phyloP scores from a whole-genome alignment of 2,329 filamentous ascomycete genomes.

The Stemphylium lycopersici region DNA sequence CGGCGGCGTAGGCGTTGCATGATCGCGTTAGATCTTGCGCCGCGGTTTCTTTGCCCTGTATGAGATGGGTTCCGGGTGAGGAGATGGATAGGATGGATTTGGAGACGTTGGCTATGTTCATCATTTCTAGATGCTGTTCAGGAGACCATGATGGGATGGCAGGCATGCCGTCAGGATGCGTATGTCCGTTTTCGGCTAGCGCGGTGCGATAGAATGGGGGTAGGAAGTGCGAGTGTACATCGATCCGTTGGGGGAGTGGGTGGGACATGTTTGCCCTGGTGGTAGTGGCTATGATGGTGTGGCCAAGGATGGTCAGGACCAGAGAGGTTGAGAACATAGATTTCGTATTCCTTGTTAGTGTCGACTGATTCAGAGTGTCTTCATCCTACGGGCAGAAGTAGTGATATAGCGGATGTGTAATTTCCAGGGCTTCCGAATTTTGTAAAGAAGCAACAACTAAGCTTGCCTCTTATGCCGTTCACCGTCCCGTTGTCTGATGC shows the following conservation, averaged over 20 bases:
- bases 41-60: constrained; percentile 46
- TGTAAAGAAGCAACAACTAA: background rate
- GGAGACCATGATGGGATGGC: constrained; percentile 55
- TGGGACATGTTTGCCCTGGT: constrained; percentile 22
- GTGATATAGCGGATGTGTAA: background rate
- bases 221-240: constrained; percentile 58
- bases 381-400: background rate
- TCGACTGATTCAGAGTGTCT: background rate
- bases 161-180: constrained; percentile 59
- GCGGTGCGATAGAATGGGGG: constrained; percentile 52
- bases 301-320: background rate
- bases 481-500: background rate
- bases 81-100: constrained; percentile 63
- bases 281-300: background rate
- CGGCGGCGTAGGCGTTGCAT: constrained; percentile 51
- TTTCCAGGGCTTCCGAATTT: background rate
- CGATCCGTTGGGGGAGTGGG: constrained; percentile 47
- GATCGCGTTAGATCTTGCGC: constrained; percentile 49
- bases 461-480: background rate
- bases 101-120: constrained; percentile 56
- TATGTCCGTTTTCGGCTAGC: constrained; percentile 50
- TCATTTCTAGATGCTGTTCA: constrained; percentile 57
- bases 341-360: background rate
- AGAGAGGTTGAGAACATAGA: background rate
- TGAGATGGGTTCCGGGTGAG: constrained; percentile 59